Percentiles rank a stretch among this genome's conserved stretches.
These are phyloP conservation scores for Veloboletus limbatus DNA, from an alignment of 1,284 basidiomycete genomes.

Conservation along the genomic window DNA sequence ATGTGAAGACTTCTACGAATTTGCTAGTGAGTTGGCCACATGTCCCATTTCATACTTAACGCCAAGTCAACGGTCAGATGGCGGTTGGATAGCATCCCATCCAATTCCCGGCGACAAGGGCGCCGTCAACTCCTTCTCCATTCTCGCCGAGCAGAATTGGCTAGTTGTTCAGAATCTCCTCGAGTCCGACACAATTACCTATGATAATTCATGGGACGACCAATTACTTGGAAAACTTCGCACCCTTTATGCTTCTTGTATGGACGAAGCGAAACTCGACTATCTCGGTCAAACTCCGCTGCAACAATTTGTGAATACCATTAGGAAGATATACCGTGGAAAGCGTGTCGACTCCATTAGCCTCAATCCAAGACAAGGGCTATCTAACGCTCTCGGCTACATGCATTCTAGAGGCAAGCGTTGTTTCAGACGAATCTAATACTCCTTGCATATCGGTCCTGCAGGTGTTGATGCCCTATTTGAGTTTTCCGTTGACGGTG, in stretches of 20 bases:
- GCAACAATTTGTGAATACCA: constrained; percentile 52
- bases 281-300: constrained; percentile 64
- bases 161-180: constrained; percentile 63
- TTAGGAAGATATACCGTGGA: constrained; percentile 57
- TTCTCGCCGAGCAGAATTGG: constrained; percentile 60
- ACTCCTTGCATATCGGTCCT: constrained; percentile 4
- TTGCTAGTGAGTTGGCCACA: constrained; percentile 62
- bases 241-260: constrained; percentile 79
- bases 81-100: constrained; percentile 80
- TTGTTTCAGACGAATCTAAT: not conserved
- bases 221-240: constrained; percentile 78
- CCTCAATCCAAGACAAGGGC: constrained; percentile 40
- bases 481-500: constrained; percentile 79
- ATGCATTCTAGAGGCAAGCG: constrained; percentile 78
- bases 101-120: constrained; percentile 85
- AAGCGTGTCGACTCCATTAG: constrained; percentile 42
- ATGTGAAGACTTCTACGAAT: constrained; percentile 95
- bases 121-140: constrained; percentile 61
- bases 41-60: constrained; percentile 1
- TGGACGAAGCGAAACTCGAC: constrained; percentile 68
- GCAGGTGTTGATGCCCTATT: constrained; percentile 79
- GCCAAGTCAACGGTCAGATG: constrained; percentile 43
- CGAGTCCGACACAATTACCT: constrained; percentile 36
- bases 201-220: constrained; percentile 51
- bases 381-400: constrained; percentile 83